Base-by-base conservation (phyloP, 1,139 yeast genomes). In the Scheffersomyces insectosa region DNA sequence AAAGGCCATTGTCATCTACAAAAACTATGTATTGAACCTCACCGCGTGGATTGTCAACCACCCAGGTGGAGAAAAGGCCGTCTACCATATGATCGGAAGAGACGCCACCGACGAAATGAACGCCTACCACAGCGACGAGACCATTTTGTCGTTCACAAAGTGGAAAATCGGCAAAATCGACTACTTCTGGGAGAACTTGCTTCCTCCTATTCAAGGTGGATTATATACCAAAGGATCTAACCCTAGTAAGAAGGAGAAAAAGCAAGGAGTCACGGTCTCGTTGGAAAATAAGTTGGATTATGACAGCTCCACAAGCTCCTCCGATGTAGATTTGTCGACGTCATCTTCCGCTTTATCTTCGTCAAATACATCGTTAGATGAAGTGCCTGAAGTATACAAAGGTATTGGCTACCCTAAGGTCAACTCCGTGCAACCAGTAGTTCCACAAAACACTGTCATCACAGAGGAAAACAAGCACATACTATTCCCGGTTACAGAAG, bases 151-250 rank as follows among this genome's bases (percentile, higher is more conserved):
- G 0, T 84, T 88, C 61, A 59, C 59, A 10, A 72, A 65, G 36
- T 90, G 79, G 78, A 76, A 68, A 45, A 72, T 89, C 10, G 97
- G 96, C 1, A 57, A 56, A 27, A 79, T 88, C 6, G 80, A 82
- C 44, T 60, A 70, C 44, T 68, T 70, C 3, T 89, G 96, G 96
- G 73, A 72, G 42, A 86, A 88, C 60, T 66, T 88, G 58, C 60
- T 86, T 31, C 96, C 97, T 4, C 97, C 97, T 0, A 87, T 90
- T 48, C 96, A 88, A 63, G 96, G 96, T 6, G 96, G 89, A 0
- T 55, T 60, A 3, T 85, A 78, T 59, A 51, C 61, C 47, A 39
- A 59, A 54, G 29, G 54, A 5, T 28, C 31, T 16, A 40, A 25
- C 27, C 9, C n/a, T 13, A 37, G 15, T 8, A 15, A 8, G 28